These are phyloP conservation scores for Coemansia sp. DNA, from an alignment of 192 early-diverging fungal species.

Conservation along the genomic window DNA sequence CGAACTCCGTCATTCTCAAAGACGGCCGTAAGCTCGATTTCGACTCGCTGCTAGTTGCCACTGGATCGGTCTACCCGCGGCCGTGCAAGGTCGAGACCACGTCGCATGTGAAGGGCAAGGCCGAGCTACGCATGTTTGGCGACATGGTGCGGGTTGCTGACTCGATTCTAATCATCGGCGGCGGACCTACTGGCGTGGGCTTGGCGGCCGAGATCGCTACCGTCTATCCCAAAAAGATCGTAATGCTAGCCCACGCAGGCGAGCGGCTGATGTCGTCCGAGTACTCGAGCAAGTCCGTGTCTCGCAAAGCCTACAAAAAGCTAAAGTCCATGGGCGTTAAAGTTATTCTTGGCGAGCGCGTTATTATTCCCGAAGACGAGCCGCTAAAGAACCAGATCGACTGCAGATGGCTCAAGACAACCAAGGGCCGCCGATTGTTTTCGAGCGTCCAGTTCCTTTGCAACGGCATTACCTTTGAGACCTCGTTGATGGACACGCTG, in stretches of 20 bases:
- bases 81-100: slow-evolving; percentile 55
- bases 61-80: slow-evolving; percentile 53
- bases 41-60: slow-evolving; percentile 55
- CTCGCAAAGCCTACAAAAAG: slow-evolving; percentile 59
- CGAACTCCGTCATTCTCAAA: slow-evolving; percentile 51
- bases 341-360: slow-evolving; percentile 60
- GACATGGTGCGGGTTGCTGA: slow-evolving; percentile 61
- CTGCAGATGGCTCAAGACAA: slow-evolving; percentile 52
- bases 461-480: slow-evolving; percentile 76
- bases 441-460: slow-evolving; percentile 67
- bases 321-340: slow-evolving; percentile 57
- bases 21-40: slow-evolving; percentile 52
- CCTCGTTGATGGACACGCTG: slow-evolving; percentile 59
- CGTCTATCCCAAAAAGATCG: slow-evolving; percentile 42
- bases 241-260: slow-evolving; percentile 41
- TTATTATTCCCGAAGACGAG: slow-evolving; percentile 66
- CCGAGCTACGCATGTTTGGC: slow-evolving; percentile 40
- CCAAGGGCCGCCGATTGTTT: slow-evolving; percentile 48
- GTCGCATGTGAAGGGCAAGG: slow-evolving; percentile 37
- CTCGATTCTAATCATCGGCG: slow-evolving; percentile 71
- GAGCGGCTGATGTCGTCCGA: slow-evolving; percentile 46
- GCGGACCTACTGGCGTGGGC: slow-evolving; percentile 78
- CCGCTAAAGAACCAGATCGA: slow-evolving; percentile 39
- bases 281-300: slow-evolving; percentile 49
- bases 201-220: slow-evolving; percentile 71